phyloP scores from a whole-genome alignment of 1,284 basidiomycete species.

The Ganoderma sinense region DNA sequence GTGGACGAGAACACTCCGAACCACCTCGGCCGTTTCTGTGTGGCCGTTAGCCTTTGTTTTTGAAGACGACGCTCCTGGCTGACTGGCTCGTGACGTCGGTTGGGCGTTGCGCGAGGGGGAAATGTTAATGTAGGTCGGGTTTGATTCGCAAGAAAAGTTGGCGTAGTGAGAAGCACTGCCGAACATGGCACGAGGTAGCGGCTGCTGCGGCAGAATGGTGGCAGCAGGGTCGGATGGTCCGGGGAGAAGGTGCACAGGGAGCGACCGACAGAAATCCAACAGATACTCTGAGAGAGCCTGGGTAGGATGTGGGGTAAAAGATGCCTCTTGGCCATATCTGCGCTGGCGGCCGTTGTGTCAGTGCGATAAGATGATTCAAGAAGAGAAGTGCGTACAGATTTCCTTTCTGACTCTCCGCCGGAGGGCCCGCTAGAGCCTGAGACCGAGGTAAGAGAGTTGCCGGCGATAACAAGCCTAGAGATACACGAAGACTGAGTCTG shows the following conservation, averaged over 20 bases:
- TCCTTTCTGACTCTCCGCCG: constrained; percentile 62
- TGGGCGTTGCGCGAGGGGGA: constrained; percentile 38
- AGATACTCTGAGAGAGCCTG: constrained; percentile 76
- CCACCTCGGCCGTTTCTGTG: constrained; percentile 31
- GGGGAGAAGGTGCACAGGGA: constrained; percentile 87
- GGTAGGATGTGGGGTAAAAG: constrained; percentile 81
- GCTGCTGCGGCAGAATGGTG: constrained; percentile 91
- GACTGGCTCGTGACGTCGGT: constrained; percentile 30
- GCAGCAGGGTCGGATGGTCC: constrained; percentile 90
- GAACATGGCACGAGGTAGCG: constrained; percentile 92
- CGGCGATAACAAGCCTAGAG: constrained; percentile 85
- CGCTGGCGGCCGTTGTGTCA: constrained; percentile 46
- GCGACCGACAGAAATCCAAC: constrained; percentile 71
- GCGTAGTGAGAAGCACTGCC: constrained; percentile 70
- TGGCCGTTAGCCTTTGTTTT: constrained; percentile 26
- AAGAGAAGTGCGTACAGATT: constrained; percentile 50
- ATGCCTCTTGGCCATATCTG: constrained; percentile 64
- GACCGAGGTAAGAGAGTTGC: constrained; percentile 79
- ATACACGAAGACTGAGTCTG: constrained; percentile 74
- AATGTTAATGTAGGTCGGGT: constrained; percentile 87
- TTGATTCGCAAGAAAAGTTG: constrained; percentile 85
- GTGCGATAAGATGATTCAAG: too few relatives aligned
- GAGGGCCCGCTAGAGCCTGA: constrained; percentile 25
- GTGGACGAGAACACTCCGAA: constrained; percentile 76
- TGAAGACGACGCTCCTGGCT: constrained; percentile 28